Percentiles rank a stretch among this genome's conserved stretches.
phyloP scores from a whole-genome alignment of 306 rosid species.

The Crataegus laevigata region DNA sequence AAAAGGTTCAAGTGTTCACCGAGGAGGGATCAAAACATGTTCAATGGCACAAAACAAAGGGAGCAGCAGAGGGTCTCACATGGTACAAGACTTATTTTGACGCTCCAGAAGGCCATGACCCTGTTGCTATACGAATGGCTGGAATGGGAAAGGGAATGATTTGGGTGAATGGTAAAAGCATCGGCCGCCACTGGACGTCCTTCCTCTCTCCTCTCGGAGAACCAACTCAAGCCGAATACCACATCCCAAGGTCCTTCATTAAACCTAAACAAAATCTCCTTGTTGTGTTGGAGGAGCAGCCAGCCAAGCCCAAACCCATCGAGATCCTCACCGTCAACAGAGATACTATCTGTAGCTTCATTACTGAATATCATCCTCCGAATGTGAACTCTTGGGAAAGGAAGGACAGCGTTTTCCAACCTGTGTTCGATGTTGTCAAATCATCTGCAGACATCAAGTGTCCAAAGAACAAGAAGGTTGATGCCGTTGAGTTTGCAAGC shows the following conservation, averaged over 20 bases:
- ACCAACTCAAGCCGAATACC: conserved; percentile 8
- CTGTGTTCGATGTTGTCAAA: not conserved
- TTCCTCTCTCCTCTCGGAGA: conserved; percentile 10
- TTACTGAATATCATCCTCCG: conserved; percentile 5
- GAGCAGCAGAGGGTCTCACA: not conserved
- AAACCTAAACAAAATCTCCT: conserved; percentile 5
- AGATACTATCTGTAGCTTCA: conserved; percentile 12
- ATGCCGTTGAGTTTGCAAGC: conserved; percentile 8
- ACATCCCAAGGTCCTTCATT: conserved; percentile 16
- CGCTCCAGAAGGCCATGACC: conserved; percentile 14
- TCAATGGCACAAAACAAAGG: not conserved
- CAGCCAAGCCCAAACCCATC: not conserved
- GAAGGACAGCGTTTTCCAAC: not conserved
- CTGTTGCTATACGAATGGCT: not conserved
- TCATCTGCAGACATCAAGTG: not conserved
- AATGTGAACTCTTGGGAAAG: conserved; percentile 6
- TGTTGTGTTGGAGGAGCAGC: conserved; percentile 9
- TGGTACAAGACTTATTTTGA: conserved; percentile 13
- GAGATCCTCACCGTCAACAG: conserved; percentile 4
- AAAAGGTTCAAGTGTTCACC: not conserved
- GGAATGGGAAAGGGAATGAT: conserved; percentile 13
- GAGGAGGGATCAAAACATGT: not conserved
- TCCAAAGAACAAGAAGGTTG: conserved; percentile 1
- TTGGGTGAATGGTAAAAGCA: conserved; percentile 10
- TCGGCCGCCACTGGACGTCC: conserved; percentile 6